phyloP scores from a whole-genome alignment of 2,329 filamentous ascomycete species.

The Exutisphaerella laricina region DNA sequence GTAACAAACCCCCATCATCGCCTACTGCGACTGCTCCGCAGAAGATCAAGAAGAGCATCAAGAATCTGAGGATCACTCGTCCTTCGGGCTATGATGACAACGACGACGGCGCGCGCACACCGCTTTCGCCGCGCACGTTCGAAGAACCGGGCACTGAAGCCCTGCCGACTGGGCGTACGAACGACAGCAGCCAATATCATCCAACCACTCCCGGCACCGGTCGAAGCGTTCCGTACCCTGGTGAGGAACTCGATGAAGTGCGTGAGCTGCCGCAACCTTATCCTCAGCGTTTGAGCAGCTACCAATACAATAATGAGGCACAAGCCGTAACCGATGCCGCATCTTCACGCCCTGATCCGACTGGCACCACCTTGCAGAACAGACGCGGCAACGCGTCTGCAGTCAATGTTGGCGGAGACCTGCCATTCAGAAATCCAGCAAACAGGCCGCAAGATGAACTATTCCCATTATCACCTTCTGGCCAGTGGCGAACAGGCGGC shows the following conservation, averaged over 20 bases:
- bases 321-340: constrained; percentile 17
- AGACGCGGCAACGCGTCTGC: neutral
- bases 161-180: constrained; percentile 36
- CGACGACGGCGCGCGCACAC: constrained; percentile 45
- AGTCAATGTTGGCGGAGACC: neutral
- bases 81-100: constrained; percentile 32
- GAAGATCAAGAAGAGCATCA: constrained; percentile 38
- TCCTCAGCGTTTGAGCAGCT: constrained; percentile 17
- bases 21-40: constrained; percentile 5
- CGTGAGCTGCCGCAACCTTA: constrained; percentile 24
- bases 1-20: constrained; percentile 36
- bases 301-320: constrained; percentile 14
- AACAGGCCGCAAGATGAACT: neutral
- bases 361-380: constrained; percentile 6
- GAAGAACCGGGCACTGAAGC: constrained; percentile 49
- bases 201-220: constrained; percentile 31
- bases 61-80: constrained; percentile 54
- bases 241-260: constrained; percentile 22
- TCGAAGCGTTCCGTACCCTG: constrained; percentile 15
- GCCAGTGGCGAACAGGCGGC: neutral
- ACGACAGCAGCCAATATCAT: constrained; percentile 26
- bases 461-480: constrained; percentile 1
- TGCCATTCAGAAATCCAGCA: neutral
- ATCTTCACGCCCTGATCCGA: constrained; percentile 14
- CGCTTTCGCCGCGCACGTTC: constrained; percentile 53